Evolutionary conservation across 2,329 filamentous ascomycete species (phyloP).

Genomic region (Davidsoniella eucalypti): DNA sequence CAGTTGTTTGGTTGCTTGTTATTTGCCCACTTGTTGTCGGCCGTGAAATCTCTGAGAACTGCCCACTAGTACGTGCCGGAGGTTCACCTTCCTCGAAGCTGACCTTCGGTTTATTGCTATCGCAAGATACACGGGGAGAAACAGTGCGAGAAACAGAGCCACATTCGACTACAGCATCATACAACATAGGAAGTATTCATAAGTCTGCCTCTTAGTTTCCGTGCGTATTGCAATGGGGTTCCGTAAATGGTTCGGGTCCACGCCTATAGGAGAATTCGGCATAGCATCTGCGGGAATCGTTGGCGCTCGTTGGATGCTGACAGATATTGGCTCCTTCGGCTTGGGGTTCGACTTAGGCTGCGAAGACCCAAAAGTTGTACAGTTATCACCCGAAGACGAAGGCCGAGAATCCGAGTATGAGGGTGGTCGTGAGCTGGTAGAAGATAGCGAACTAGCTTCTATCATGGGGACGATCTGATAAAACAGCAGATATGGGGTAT

Average conservation of each 20-base stretch:
- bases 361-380: background rate
- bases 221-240: background rate
- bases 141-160: background rate
- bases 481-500: slow-evolving; percentile 87
- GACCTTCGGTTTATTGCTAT: slow-evolving; percentile 1
- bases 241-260: slow-evolving; percentile 1
- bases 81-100: slow-evolving; percentile 8
- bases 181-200: slow-evolving; percentile 8
- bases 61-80: slow-evolving; percentile 2
- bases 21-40: slow-evolving; percentile 1
- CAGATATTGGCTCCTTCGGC: background rate
- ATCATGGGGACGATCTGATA: slow-evolving; percentile 86
- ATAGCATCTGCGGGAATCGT: slow-evolving; percentile 7
- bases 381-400: slow-evolving; percentile 14
- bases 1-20: background rate
- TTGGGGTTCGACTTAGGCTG: background rate
- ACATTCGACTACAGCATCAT: background rate
- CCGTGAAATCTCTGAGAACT: background rate
- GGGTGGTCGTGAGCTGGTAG: slow-evolving; percentile 36
- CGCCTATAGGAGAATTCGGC: slow-evolving; percentile 1
- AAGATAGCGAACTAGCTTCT: slow-evolving; percentile 39
- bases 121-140: slow-evolving; percentile 7
- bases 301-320: slow-evolving; percentile 8
- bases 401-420: slow-evolving; percentile 39
- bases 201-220: background rate